phyloP scores from a whole-genome alignment of 306 rosid genomes.

The Rosa multiflora region DNA sequence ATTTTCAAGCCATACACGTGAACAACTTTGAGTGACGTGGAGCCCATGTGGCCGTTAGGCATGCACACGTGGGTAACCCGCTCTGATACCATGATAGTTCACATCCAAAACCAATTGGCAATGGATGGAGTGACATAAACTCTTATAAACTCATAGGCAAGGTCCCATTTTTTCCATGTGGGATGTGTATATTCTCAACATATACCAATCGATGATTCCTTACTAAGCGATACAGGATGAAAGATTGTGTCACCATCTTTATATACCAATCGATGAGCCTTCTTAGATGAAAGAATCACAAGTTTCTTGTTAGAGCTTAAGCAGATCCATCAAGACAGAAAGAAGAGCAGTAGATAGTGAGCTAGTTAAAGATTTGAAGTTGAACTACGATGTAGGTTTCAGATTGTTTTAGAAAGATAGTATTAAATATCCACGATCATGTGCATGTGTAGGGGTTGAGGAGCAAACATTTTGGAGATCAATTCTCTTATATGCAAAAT shows the following conservation, averaged over 20 bases:
- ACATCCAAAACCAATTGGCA: no score
- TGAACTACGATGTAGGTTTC: background rate
- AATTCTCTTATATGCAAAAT: background rate
- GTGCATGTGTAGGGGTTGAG: slow-evolving; percentile 18
- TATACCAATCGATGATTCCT: background rate
- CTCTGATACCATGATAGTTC: no score
- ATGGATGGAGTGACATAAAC: no score
- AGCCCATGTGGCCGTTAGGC: no score
- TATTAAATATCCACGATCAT: background rate
- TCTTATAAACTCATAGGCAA: no score
- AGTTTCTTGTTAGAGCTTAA: slow-evolving; percentile 34
- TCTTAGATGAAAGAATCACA: slow-evolving; percentile 18
- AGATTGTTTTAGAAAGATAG: background rate
- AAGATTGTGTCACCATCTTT: no score
- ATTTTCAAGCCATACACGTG: no score
- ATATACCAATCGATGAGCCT: slow-evolving; percentile 12
- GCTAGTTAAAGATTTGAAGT: background rate
- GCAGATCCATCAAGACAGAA: slow-evolving; percentile 6
- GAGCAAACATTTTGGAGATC: slow-evolving; percentile 18
- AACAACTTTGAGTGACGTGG: no score
- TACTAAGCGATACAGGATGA: no score
- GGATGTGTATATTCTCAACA: no score
- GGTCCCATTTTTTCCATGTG: no score
- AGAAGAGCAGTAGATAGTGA: slow-evolving; percentile 6
- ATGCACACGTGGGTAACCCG: no score